Evolutionary conservation across 345 rosid genomes (phyloP).

Genomic region (Capsella bursapastoris): DNA sequence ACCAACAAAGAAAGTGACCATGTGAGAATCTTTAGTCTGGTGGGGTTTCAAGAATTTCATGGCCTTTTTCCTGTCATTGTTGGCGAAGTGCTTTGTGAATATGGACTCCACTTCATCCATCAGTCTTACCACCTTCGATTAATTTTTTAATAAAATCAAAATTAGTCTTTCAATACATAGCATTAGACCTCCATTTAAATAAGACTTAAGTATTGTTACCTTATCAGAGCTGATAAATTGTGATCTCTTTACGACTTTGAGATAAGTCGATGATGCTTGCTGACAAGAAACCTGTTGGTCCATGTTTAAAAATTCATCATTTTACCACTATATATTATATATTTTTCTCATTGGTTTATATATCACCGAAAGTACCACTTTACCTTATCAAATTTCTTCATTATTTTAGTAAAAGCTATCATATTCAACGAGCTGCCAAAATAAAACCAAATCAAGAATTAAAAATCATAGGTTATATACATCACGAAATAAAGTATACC

Average conservation of each 20-base stretch:
- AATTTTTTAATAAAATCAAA: background rate
- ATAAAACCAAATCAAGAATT: background rate
- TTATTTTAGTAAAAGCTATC: conserved; percentile 85
- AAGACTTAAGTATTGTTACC: conserved; percentile 50
- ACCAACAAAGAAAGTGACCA: conserved; percentile 98
- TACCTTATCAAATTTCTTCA: conserved; percentile 99
- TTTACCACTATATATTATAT: conserved; percentile 23
- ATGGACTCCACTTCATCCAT: conserved; percentile 99
- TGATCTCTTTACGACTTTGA: conserved; percentile 83
- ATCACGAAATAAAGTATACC: background rate
- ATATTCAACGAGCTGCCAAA: conserved; percentile 80
- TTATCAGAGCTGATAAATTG: conserved; percentile 93
- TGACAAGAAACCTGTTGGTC: conserved; percentile 74
- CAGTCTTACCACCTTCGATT: conserved; percentile 70
- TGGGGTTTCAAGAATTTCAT: conserved; percentile 96
- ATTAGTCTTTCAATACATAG: background rate
- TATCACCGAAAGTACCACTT: conserved; percentile 1
- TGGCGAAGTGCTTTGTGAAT: conserved; percentile 96
- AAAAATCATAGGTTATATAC: conserved; percentile 14
- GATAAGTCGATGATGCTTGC: conserved; percentile 79
- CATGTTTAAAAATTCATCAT: conserved; percentile 19
- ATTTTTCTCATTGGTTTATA: background rate
- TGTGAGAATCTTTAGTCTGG: conserved; percentile 85
- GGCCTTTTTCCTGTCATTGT: conserved; percentile 92
- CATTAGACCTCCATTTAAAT: background rate